Evolutionary conservation across 345 rosid genomes (phyloP).

Genomic region (Ceriops tagal): DNA sequence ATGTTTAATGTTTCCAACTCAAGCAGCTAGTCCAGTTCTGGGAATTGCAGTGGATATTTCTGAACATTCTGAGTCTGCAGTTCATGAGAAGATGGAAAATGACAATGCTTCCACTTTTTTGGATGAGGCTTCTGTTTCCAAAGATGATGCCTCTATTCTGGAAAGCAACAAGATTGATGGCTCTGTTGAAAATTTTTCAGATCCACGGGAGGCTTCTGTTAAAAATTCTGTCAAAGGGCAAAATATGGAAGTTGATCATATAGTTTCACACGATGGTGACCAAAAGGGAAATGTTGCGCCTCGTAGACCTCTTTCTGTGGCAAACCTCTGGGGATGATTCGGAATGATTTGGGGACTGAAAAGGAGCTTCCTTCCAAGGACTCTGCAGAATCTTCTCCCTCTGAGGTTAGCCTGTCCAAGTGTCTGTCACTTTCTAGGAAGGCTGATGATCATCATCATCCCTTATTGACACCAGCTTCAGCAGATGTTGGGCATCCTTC

Average conservation of each 20-base stretch:
- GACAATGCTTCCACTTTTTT: too few relatives aligned
- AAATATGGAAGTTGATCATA: neutral
- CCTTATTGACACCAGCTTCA: neutral
- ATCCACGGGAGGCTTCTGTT: constrained; percentile 7
- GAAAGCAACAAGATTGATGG: too few relatives aligned
- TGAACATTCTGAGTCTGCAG: constrained; percentile 11
- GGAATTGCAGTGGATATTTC: constrained; percentile 19
- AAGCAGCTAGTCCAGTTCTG: constrained; percentile 19
- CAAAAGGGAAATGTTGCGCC: constrained; percentile 13
- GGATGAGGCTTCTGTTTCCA: too few relatives aligned
- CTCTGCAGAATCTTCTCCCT: constrained; percentile 16
- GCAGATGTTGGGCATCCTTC: constrained; percentile 10
- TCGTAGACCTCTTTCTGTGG: constrained; percentile 4
- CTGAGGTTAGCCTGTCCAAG: constrained; percentile 8
- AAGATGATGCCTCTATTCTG: too few relatives aligned
- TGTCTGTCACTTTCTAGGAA: neutral
- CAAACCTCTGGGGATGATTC: constrained; percentile 7
- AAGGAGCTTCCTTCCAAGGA: constrained; percentile 13
- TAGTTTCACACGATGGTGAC: constrained; percentile 5
- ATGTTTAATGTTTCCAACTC: constrained; percentile 4
- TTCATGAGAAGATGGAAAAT: too few relatives aligned
- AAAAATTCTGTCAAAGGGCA: neutral
- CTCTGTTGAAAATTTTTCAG: too few relatives aligned
- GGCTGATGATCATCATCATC: constrained; percentile 12
- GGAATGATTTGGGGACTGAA: constrained; percentile 9